Evolutionary conservation across 331 rosid genomes (phyloP).

Genomic region (Rhamnella rubrinervis): DNA sequence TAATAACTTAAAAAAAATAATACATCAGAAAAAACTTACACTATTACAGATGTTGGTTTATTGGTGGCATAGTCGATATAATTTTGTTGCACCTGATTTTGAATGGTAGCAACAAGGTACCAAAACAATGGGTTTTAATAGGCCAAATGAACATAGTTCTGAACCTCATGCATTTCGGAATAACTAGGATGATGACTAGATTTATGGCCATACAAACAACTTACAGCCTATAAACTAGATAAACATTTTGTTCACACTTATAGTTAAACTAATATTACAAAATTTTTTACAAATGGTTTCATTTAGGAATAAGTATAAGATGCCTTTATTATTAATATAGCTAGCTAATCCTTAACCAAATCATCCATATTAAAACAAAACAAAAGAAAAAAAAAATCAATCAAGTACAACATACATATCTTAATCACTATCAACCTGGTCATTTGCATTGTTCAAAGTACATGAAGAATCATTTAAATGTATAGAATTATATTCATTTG

Average conservation of each 20-base stretch:
- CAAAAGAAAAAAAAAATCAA: too few species aligned
- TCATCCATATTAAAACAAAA: too few species aligned
- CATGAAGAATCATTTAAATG: too few species aligned
- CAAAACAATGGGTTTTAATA: not conserved
- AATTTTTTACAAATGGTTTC: not conserved
- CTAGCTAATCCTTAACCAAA: not conserved
- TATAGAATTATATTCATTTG: too few species aligned
- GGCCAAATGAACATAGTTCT: too few species aligned
- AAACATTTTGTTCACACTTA: not conserved
- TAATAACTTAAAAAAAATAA: not conserved
- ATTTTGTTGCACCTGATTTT: not conserved
- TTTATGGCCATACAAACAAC: not conserved
- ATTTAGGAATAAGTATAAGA: not conserved
- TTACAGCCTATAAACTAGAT: not conserved
- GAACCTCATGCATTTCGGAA: too few species aligned
- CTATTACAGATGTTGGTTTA: not conserved
- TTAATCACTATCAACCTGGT: too few species aligned
- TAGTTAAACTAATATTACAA: not conserved
- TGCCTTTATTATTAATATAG: not conserved
- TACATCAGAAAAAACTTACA: not conserved
- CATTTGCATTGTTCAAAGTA: too few species aligned
- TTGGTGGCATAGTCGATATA: not conserved
- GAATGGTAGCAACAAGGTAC: not conserved
- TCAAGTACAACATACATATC: too few species aligned
- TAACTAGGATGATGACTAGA: not conserved